Base-by-base conservation (phyloP, 1,284 basidiomycete species). In the Tilletia indica region DNA sequence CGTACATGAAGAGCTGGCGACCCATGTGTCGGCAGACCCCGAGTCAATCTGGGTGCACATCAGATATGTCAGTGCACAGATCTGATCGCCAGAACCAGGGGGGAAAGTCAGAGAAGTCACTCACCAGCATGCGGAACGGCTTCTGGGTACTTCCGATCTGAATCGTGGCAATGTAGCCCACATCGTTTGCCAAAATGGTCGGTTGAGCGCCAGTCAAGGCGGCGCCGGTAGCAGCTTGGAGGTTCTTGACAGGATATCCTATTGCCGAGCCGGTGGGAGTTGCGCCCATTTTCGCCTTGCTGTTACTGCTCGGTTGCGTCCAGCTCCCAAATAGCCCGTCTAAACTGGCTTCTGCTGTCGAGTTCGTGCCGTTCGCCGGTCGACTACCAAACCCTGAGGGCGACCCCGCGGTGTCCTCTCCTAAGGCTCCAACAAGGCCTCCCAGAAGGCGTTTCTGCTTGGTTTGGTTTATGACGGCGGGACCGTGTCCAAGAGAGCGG, bases 11-110 rank as follows among this genome's bases (percentile, higher is more conserved):
- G 76, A 73, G 70, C 73, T 73, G 0, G 79, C 74, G 6, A 83
- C 76, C 92, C 93, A 95, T 51, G 92, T 87, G 83, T 95, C 93
- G 19, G 92, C 90, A 8, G 90, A 92, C 45, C 93, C 93, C 36
- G 91, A 91, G 85, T 95, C 93, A 70, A 83, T 76, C 61, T 64
- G n/a, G 6, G 31, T 6, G 39, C 16, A 36, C 3, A 21, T n/a
- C 9, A 54, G 34, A 3, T 34, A 9, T 9, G 54, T 61, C 11
- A 58, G 36, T 3, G 14, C 2, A 1, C 36, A 16, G 11, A 21
- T 8, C 11, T 42, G 16, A 4, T 36, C n/a, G n/a, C 47, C 8
- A 31, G 11, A 36, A 42, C 12, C 11, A 19, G 36, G 54, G 16
- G 54, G n/a, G 34, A 38, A 64, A 5, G 34, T 12, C 21, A 12